phyloP scores from a whole-genome alignment of 352 stramenopile genomes.

The Globisporangium acanthophoron region DNA sequence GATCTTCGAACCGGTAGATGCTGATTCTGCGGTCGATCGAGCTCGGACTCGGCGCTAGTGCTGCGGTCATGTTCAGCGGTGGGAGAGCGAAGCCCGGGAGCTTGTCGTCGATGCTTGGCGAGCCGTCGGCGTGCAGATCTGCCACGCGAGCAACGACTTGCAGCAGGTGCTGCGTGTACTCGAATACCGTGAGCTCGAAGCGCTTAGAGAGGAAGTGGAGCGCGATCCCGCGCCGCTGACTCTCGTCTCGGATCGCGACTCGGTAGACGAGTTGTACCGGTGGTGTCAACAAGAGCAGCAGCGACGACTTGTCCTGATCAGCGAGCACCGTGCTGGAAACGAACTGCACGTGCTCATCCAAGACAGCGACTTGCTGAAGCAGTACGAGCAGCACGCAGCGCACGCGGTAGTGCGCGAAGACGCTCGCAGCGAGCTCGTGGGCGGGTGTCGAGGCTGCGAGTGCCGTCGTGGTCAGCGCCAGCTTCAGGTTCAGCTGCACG shows the following conservation, averaged over 20 bases:
- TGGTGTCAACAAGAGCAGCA: background rate
- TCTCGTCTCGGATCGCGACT: conserved; percentile 13
- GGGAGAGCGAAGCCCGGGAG: conserved; percentile 10
- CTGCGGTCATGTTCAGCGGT: background rate
- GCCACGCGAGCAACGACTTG: background rate
- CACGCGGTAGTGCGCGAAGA: conserved; percentile 12
- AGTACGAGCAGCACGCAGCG: conserved; percentile 18
- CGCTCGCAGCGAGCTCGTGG: background rate
- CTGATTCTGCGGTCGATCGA: background rate
- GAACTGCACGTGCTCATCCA: conserved; percentile 4
- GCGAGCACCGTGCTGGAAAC: background rate
- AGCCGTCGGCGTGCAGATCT: conserved; percentile 11
- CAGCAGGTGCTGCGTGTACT: background rate
- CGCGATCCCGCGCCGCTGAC: conserved; percentile 13
- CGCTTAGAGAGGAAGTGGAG: conserved; percentile 8
- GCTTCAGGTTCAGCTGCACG: conserved; percentile 12
- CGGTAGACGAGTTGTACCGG: conserved; percentile 6
- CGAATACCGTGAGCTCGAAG: conserved; percentile 4
- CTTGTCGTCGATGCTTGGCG: background rate
- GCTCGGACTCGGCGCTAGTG: background rate
- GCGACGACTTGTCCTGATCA: background rate
- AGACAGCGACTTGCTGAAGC: conserved; percentile 14
- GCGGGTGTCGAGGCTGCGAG: background rate
- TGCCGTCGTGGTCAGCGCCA: background rate
- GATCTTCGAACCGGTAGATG: conserved; percentile 6